A percentile compares a stretch with the other conserved stretches of the same genome.
Conservation (phyloP, 345 rosid genomes). For the Moricandia moricandioides region DNA sequence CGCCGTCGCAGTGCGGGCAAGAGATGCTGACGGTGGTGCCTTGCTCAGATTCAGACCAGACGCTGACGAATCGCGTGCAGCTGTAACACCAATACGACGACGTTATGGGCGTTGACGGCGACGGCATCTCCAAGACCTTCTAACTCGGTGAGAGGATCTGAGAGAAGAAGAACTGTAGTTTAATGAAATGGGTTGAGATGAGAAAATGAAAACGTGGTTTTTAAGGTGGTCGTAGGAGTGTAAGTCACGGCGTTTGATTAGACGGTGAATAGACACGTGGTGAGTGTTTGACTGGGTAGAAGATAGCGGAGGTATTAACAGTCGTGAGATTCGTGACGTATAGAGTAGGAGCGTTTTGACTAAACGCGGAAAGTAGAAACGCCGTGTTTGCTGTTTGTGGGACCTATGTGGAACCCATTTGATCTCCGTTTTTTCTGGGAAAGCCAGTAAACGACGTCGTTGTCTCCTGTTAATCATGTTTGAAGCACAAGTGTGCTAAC, state of each 20-base stretch:
- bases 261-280: conserved; percentile 29
- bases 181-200: not conserved
- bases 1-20: conserved; percentile 71
- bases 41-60: conserved; percentile 33
- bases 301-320: conserved; percentile 21
- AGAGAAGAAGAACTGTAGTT: conserved; percentile 14
- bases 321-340: conserved; percentile 15
- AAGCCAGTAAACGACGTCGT: conserved; percentile 9
- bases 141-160: conserved; percentile 9
- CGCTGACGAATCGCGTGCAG: conserved; percentile 60
- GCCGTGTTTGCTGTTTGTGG: conserved; percentile 31
- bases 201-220: conserved; percentile 29
- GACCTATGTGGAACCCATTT: conserved; percentile 26
- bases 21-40: conserved; percentile 35
- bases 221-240: conserved; percentile 20
- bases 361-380: conserved; percentile 19
- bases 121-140: conserved; percentile 19
- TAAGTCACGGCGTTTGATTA: conserved; percentile 26
- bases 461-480: conserved; percentile 13
- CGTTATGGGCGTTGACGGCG: conserved; percentile 20
- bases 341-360: conserved; percentile 3
- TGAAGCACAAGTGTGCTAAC: conserved; percentile 16
- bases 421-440: conserved; percentile 33
- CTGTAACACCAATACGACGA: conserved; percentile 78
- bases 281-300: conserved; percentile 30